A percentile compares a stretch with the other conserved stretches of the same genome.
Evolutionary conservation across 2,329 filamentous ascomycete species (phyloP).

Genomic region (Beauveria caledonica): DNA sequence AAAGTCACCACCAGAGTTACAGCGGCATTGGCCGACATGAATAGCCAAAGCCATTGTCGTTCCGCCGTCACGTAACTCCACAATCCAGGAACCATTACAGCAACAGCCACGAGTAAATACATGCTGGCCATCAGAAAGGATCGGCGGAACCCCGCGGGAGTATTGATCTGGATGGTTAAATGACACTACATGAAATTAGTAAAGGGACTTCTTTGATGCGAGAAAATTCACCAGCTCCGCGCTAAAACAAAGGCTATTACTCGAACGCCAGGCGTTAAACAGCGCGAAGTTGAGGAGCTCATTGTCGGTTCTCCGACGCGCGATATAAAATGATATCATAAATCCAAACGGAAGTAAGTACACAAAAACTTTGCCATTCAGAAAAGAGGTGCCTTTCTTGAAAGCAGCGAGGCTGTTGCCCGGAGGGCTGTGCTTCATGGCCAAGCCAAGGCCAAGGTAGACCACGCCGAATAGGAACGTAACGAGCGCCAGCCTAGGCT

Average conservation of each 20-base stretch:
- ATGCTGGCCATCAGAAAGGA: neutral
- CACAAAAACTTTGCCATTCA: neutral
- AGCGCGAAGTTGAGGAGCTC: neutral
- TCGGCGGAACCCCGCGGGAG: neutral
- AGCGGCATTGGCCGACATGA: neutral
- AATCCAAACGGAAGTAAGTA: neutral
- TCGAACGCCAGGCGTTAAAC: neutral
- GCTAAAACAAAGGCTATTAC: neutral
- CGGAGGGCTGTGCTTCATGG: neutral
- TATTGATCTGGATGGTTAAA: neutral
- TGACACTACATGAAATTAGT: neutral
- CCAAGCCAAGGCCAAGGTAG: neutral
- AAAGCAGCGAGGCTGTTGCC: neutral
- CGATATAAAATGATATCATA: neutral
- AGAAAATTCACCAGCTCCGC: neutral
- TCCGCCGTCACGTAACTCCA: neutral
- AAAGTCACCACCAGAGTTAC: neutral
- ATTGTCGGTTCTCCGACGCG: neutral
- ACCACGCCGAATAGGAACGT: neutral
- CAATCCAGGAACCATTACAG: neutral
- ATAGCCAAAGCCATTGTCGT: neutral
- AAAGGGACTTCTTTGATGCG: neutral
- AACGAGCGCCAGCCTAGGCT: neutral
- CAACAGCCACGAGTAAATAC: neutral
- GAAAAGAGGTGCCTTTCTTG: neutral